Percentiles rank a stretch among this genome's conserved stretches.
Evolutionary conservation across 169 alveolate species (phyloP).

Genomic region (Plasmodium malariae): DNA sequence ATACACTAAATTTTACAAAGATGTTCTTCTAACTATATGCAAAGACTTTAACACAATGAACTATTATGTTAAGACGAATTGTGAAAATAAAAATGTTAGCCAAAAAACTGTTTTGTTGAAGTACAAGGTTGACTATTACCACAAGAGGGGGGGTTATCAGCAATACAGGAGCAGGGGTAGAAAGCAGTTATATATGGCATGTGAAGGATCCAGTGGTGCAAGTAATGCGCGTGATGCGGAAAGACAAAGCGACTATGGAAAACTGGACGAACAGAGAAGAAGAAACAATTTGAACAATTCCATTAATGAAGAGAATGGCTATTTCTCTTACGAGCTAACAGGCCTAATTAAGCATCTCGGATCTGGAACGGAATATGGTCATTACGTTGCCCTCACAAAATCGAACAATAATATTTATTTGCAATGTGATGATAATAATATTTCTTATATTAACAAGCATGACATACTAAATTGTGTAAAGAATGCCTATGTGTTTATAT

Average conservation of each 20-base stretch:
- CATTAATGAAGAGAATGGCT: background rate
- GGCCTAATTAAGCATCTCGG: conserved; percentile 68
- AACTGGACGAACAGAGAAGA: background rate
- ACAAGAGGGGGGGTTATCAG: too few relatives aligned
- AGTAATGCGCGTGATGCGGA: too few relatives aligned
- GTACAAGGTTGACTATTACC: conserved; percentile 25
- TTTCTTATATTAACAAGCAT: conserved; percentile 42
- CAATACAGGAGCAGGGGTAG: too few relatives aligned
- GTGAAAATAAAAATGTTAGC: conserved; percentile 7
- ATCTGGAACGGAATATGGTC: conserved; percentile 71
- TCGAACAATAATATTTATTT: conserved; percentile 59
- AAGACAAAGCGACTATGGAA: background rate
- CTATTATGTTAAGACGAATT: conserved; percentile 2
- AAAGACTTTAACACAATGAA: conserved; percentile 48
- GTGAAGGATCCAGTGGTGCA: too few relatives aligned
- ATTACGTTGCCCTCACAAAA: conserved; percentile 60
- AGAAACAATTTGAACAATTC: background rate
- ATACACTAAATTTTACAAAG: conserved; percentile 61
- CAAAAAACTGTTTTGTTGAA: conserved; percentile 24
- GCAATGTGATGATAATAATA: conserved; percentile 61
- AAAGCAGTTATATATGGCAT: too few relatives aligned
- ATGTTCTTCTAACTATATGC: conserved; percentile 31
- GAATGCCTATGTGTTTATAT: conserved; percentile 65
- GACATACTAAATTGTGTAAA: conserved; percentile 48
- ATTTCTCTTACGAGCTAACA: conserved; percentile 52